These are phyloP conservation scores for Leccinum incarnatum DNA, from an alignment of 768 basidiomycete genomes.

Conservation along the genomic window DNA sequence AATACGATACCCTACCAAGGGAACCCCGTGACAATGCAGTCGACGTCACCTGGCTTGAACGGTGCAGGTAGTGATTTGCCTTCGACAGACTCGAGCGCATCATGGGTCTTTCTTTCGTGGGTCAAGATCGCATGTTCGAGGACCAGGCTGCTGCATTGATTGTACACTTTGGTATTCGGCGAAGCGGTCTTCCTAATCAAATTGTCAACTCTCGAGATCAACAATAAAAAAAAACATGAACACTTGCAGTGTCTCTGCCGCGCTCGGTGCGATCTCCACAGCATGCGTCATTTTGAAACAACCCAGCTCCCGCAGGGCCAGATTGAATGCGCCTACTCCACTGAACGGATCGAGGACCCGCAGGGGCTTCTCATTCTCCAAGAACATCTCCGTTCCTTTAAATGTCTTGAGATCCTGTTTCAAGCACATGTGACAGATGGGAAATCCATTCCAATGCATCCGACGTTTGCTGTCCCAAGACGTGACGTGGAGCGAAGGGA, in stretches of 20 bases:
- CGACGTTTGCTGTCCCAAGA: slow-evolving; percentile 38
- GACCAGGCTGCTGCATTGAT: slow-evolving; percentile 68
- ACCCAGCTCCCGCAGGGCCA: slow-evolving; percentile 53
- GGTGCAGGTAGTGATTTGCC: slow-evolving; percentile 41
- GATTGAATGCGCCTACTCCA: slow-evolving; percentile 58
- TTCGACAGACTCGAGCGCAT: slow-evolving; percentile 40
- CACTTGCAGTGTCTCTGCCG: slow-evolving; percentile 59
- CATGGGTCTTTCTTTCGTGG: slow-evolving; percentile 39
- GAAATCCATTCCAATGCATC: slow-evolving; percentile 36
- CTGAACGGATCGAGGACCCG: slow-evolving; percentile 42
- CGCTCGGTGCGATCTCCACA: slow-evolving; percentile 76
- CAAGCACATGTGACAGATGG: slow-evolving; percentile 47
- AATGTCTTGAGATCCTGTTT: slow-evolving; percentile 31
- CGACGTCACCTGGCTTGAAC: slow-evolving; percentile 51
- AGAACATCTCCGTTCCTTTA: slow-evolving; percentile 33
- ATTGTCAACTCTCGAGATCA: neutral
- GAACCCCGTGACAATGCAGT: slow-evolving; percentile 67
- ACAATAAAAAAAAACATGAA: neutral
- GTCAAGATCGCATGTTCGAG: slow-evolving; percentile 57
- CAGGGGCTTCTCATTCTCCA: slow-evolving; percentile 22
- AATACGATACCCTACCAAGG: slow-evolving; percentile 53
- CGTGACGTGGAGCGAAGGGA: slow-evolving; percentile 39
- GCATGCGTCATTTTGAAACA: slow-evolving; percentile 61
- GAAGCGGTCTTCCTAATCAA: slow-evolving; percentile 47
- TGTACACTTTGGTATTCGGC: slow-evolving; percentile 52